Conservation (phyloP, 2,329 filamentous ascomycete genomes). For the Hypoxylon sp. region DNA sequence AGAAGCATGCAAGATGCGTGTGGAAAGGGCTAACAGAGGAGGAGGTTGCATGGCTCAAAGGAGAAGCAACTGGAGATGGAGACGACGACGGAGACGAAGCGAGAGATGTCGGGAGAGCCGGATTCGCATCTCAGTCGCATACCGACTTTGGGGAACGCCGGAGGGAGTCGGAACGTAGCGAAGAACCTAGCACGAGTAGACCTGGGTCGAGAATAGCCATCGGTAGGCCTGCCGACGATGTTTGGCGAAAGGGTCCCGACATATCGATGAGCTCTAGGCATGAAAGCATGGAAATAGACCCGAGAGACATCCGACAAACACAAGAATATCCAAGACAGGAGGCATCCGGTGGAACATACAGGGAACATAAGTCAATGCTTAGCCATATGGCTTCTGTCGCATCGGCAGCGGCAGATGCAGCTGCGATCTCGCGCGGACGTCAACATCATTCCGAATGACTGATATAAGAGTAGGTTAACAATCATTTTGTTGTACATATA, state of each 20-base stretch:
- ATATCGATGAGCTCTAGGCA: slow-evolving; percentile 38
- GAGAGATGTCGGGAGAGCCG: slow-evolving; percentile 41
- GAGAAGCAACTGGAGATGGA: slow-evolving; percentile 48
- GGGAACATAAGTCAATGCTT: slow-evolving; percentile 49
- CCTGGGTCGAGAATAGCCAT: slow-evolving; percentile 48
- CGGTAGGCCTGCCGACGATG: slow-evolving; percentile 49
- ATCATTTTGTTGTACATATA: slow-evolving; percentile 29
- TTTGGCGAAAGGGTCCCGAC: slow-evolving; percentile 52
- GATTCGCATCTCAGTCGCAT: slow-evolving; percentile 44
- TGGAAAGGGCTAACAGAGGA: slow-evolving; percentile 86
- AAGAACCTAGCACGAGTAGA: slow-evolving; percentile 43
- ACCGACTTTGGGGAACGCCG: slow-evolving; percentile 42
- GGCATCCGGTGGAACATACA: slow-evolving; percentile 34
- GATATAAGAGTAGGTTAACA: slow-evolving; percentile 3
- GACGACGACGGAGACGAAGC: slow-evolving; percentile 51
- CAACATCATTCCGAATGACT: slow-evolving; percentile 37
- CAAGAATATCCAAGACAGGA: slow-evolving; percentile 37
- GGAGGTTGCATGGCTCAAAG: slow-evolving; percentile 63
- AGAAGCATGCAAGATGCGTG: slow-evolving; percentile 89
- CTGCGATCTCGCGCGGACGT: slow-evolving; percentile 42
- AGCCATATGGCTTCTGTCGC: slow-evolving; percentile 56
- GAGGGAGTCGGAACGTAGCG: slow-evolving; percentile 44
- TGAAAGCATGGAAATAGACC: slow-evolving; percentile 52
- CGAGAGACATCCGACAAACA: slow-evolving; percentile 44
- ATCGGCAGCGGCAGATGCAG: slow-evolving; percentile 50